Percentiles rank a stretch among this genome's conserved stretches.
phyloP scores from a whole-genome alignment of 2,329 filamentous ascomycete genomes.

The Pseudogymnoascus sp. region DNA sequence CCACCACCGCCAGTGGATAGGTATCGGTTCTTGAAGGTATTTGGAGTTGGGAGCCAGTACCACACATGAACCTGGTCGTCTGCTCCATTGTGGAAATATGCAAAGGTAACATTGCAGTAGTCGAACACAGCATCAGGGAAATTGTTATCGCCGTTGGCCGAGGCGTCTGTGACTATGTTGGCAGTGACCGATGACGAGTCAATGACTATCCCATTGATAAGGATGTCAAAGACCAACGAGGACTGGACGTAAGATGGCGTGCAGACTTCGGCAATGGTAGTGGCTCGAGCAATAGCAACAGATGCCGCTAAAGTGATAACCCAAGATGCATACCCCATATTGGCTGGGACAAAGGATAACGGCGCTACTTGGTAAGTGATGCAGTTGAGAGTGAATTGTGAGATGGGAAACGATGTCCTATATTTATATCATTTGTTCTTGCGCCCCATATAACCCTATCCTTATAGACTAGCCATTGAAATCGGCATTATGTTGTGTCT shows the following conservation, averaged over 20 bases:
- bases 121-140: constrained; percentile 28
- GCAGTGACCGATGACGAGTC: constrained; percentile 32
- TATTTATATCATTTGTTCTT: neutral
- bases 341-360: neutral
- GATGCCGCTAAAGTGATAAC: neutral
- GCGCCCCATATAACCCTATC: neutral
- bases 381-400: neutral
- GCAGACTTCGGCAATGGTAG: constrained; percentile 6
- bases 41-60: constrained; percentile 37
- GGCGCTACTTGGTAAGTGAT: neutral
- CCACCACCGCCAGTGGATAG: constrained; percentile 41
- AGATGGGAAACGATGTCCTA: neutral
- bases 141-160: constrained; percentile 24
- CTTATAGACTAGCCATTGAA: neutral
- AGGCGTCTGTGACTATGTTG: constrained; percentile 29
- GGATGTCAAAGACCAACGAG: neutral
- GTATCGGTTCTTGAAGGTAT: constrained; percentile 38
- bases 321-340: constrained; percentile 7
- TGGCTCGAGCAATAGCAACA: constrained; percentile 4
- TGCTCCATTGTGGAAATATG: constrained; percentile 37
- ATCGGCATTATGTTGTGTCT: neutral
- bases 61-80: constrained; percentile 31
- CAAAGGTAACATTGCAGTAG: constrained; percentile 41
- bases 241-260: constrained; percentile 6
- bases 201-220: constrained; percentile 14